Evolutionary conservation across 106 monocot species (phyloP).

Genomic region (Allium fistulosum): DNA sequence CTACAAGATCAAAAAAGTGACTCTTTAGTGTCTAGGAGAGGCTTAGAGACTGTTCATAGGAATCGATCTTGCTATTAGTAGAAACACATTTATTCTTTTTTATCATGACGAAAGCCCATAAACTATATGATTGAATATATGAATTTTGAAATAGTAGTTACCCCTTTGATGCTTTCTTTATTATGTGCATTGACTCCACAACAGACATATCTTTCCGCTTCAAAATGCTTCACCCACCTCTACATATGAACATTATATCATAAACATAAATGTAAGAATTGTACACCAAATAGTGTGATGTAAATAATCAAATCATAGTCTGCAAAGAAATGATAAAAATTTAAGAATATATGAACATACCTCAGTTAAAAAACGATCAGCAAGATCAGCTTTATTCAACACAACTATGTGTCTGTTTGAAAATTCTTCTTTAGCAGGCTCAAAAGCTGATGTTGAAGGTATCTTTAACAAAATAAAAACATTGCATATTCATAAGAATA

Average conservation of each 20-base stretch:
- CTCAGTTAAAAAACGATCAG: constrained; percentile 42
- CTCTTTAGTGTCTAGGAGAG: no score
- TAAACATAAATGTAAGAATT: background rate
- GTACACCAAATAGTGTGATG: background rate
- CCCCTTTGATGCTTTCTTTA: constrained; percentile 57
- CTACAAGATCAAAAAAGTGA: no score
- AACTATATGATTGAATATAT: background rate
- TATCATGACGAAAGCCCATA: background rate
- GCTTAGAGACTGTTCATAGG: no score
- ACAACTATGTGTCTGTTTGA: constrained; percentile 38
- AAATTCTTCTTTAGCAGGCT: constrained; percentile 12
- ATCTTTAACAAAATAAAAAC: constrained; percentile 26
- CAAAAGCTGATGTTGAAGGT: constrained; percentile 48
- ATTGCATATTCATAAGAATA: background rate
- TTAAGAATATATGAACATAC: constrained; percentile 16
- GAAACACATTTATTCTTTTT: background rate
- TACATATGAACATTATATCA: constrained; percentile 13
- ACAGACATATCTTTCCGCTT: constrained; percentile 33
- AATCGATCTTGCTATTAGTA: no score
- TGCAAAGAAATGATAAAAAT: no score
- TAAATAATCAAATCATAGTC: no score
- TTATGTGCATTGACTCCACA: constrained; percentile 69
- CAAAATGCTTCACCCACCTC: constrained; percentile 54
- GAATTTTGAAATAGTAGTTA: constrained; percentile 8
- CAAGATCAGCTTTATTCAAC: constrained; percentile 71